Evolutionary conservation across 768 basidiomycete species (phyloP), one percentile per base, ranked within the genome.

Genomic region (Collybiopsis luxurians): DNA sequence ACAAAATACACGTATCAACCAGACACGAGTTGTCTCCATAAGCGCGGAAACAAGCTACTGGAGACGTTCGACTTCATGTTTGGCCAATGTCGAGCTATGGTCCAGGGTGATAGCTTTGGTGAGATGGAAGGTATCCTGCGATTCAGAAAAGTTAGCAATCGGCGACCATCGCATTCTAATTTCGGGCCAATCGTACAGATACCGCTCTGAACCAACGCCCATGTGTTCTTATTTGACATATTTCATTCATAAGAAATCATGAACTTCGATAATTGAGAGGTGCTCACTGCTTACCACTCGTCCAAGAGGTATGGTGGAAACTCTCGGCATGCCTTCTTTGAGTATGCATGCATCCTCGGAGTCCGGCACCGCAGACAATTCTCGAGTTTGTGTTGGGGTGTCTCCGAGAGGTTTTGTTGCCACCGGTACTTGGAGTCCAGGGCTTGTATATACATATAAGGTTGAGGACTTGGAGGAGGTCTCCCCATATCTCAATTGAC

Each of bases 131-230:
- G 63, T 92, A 91, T 4, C 89, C 89, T 90, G 34, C 11, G 1
- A 43, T 26, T 42, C 42, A 3, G 13, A 11, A 19, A 10, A 24
- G 12, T 57, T 31, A 52, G 39, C 19, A 24, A 13, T 6, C n/a
- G n/a, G 15, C 13, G 2, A 40, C 28, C 3, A 46, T 45, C 13
- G 12, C 13, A 11, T 19, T 54, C 39, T 2, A 31, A 27, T 21
- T 27, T 9, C 1, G 34, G 24, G 28, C 7, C 27, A 26, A 1
- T 70, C 79, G 62, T 62, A 89, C 89, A 88, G 82, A 85, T 87
- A 87, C 69, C 90, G 86, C 36, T 92, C 93, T 28, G 94, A 93
- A 2, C 93, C 91, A 42, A 93, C 90, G 47, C 81, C 92, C 15
- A 93, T 78, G 70, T 94, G 88, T 64, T 76, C 84, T 67, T 89